Evolutionary conservation across 176 grass and related monocot genomes (phyloP), one percentile per base, ranked within the genome.

Genomic region (Guadua angustifolia): DNA sequence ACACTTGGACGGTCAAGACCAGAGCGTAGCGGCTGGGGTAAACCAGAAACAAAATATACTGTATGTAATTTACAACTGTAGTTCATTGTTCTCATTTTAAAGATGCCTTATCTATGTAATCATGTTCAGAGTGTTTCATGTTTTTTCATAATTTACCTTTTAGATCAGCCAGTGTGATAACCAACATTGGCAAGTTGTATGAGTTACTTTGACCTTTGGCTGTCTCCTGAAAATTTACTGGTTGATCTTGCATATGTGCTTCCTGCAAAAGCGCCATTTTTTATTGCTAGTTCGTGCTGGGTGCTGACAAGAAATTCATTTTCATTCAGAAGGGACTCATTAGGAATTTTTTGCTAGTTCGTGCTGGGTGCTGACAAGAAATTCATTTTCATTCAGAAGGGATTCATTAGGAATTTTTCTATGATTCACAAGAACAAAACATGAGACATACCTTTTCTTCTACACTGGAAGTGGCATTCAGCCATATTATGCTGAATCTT

Each of bases 1-100:
- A 98, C 95, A 65, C 95, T 98, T 88, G 95, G 95, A 79, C 88
- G 91, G 18, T 65, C 95, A 15, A 95, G 87, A 86, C 91, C 91
- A 75, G 95, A 98, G 43, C 91, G 95, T 26, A 98, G 95, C 44
- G 95, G 95, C 40, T 98, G 95, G 95, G 95, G 93, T 77, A 95
- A 98, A 89, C 85, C 89, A 61, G 95, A 93, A 92, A 93, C 95
- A n/a, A 95, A 95, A 67, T 95, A 95, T 85, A 98, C 93, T 29
- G 95, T 98, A 78, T 66, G 90, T 88, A 76, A 88, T 50, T 50
- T 61, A 69, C 68, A 81, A 19, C 12, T 57, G 19, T 65, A 56
- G 43, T 62, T 82, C 21, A 39, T 36, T 77, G 26, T 45, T 32
- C 5, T 42, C 15, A 55, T 65, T 75, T 81, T 71, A 26, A 53